Evolutionary conservation across 2,329 filamentous ascomycete species (phyloP), one percentile per base, ranked within the genome.

Genomic region (Dactylellina drechsleri): DNA sequence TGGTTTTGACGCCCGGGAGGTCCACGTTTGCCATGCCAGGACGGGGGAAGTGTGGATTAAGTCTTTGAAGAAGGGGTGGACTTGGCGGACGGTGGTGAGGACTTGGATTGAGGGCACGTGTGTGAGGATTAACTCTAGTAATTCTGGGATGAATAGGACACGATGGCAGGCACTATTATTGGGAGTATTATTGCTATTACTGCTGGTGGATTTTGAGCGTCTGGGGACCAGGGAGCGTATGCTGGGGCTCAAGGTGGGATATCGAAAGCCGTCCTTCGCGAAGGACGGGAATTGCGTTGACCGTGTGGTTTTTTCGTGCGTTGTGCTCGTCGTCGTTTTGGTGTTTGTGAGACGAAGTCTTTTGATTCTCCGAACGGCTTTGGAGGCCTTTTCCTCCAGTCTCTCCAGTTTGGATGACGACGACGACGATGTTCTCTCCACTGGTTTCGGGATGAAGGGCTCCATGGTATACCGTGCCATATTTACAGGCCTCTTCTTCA

Each of bases 21-120:
- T 75, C 71, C 71, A 75, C 7, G 71, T 75, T 52, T 75, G 71
- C 71, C 71, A 75, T 26, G 71, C 71, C 10, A 75, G 45, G 2
- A 59, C 54, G 2, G 71, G 71, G 0, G 71, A 75, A 1, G 64
- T 62, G n/a, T 58, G 57, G 2, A 75, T 62, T 8, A 75, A 52
- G 16, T 67, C 64, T 26, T 75, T 75, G 53, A 75, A 75, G 45
- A 75, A 75, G 15, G 71, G 71, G 47, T 75, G 71, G 13, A 75
- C 71, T 50, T 75, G 71, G 8, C 71, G 71, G 52, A 75, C 57
- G 12, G n/a, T 75, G 36, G 71, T 75, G 31, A 75, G 64, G 40
- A 75, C 58, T 64, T 75, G 64, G 15, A 75, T 58, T n/a, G 71
- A 68, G 8, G 71, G 71, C 15, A 75, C 64, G 53, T 68, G 40